Evolutionary conservation across 2,329 filamentous ascomycete species (phyloP).

Genomic region (Colletotrichum sidae): DNA sequence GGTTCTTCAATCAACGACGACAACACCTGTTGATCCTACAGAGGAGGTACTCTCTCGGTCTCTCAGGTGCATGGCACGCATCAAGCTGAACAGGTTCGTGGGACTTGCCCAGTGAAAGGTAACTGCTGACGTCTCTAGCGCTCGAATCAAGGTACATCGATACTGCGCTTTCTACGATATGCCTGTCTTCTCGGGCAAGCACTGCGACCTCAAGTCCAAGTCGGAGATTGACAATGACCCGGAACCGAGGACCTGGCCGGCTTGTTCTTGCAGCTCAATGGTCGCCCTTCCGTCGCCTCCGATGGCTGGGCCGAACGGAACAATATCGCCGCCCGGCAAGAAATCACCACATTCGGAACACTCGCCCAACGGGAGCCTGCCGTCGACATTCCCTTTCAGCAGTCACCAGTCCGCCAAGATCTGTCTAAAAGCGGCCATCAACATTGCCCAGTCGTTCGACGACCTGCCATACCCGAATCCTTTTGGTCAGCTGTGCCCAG

Average conservation of each 20-base stretch:
- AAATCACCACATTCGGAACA: slow-evolving; percentile 38
- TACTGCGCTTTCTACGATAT: slow-evolving; percentile 63
- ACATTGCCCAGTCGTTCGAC: slow-evolving; percentile 59
- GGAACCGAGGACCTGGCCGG: slow-evolving; percentile 47
- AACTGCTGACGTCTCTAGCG: slow-evolving; percentile 46
- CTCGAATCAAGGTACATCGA: slow-evolving; percentile 63
- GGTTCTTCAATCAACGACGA: slow-evolving; percentile 47
- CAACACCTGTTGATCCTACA: slow-evolving; percentile 49
- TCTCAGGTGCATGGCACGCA: slow-evolving; percentile 58
- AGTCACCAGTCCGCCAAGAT: slow-evolving; percentile 60
- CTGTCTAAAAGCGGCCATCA: slow-evolving; percentile 60
- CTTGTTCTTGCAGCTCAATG: slow-evolving; percentile 50
- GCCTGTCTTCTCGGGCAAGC: slow-evolving; percentile 60
- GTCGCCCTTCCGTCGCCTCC: slow-evolving; percentile 43
- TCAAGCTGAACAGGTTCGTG: slow-evolving; percentile 61
- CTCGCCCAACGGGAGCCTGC: slow-evolving; percentile 33
- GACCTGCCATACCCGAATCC: slow-evolving; percentile 59
- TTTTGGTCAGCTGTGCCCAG: slow-evolving; percentile 47
- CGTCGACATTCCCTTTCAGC: slow-evolving; percentile 53
- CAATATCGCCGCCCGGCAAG: slow-evolving; percentile 39
- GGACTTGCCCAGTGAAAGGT: background rate
- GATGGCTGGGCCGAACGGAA: slow-evolving; percentile 44
- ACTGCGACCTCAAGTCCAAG: slow-evolving; percentile 59
- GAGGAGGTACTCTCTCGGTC: slow-evolving; percentile 57
- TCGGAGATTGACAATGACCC: slow-evolving; percentile 41